Evolutionary conservation across 148 eudicot species (phyloP), one percentile per base, ranked within the genome.

Genomic region (Polygonum maritimum): DNA sequence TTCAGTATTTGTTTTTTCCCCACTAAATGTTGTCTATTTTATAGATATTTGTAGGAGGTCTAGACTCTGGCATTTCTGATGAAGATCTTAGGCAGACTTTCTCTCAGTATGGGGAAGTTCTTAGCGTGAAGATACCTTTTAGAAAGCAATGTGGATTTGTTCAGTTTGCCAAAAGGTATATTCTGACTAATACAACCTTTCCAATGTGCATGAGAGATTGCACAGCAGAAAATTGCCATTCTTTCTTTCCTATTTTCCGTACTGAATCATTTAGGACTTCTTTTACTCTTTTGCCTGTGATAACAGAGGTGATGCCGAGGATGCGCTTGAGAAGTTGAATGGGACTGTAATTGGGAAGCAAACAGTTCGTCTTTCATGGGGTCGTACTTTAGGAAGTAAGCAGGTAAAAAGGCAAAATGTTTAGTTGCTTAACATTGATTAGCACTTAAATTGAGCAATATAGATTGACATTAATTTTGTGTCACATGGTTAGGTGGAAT

Each of bases 111-210:
- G 92, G 92, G 7, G 86, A 89, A 71, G 84, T 89, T 63, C 62
- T 83, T 69, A 85, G 87, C 57, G 84, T 89, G 14, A 89, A 89
- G 82, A 89, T 89, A 62, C 92, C 92, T 18, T 63, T 79, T 58
- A 88, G 88, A 76, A 89, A 87, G 76, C 88, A 89, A 78, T 89
- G 92, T 78, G 92, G 90, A 76, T 89, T 89, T 78, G 92, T 89
- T 9, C 89, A 87, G 77, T 89, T 87, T 83, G 82, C 82, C 19
- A 79, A 80, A 82, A 85, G 92, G 92, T 89, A 78, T 33, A 33
- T 62, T 33, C 33, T 62, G 62, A 16, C 54, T 13, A 16, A 49
- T 16, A 13, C 2, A 18, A 19, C 11, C 21, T 9, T 57, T 51
- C 16, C 55, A 51, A 51, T 49, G n/a, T 57, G 8, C 33, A 57